Conservation (phyloP, 2,329 filamentous ascomycete genomes). For the Didymella pinodella region DNA sequence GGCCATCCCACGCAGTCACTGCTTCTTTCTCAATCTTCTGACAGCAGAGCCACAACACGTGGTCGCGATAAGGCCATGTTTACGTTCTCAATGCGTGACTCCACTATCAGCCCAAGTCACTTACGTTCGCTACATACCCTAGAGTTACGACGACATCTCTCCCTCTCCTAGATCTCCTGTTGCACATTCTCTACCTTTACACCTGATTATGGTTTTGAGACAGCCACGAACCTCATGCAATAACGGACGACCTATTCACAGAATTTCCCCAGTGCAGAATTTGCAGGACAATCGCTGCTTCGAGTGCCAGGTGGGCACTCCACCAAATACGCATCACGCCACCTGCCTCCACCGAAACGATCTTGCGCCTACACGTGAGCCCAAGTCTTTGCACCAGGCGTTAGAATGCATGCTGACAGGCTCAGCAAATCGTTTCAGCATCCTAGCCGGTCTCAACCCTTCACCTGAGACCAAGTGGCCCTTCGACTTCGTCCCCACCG, state of each 20-base stretch:
- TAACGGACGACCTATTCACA: conserved; percentile 18
- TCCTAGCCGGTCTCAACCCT: conserved; percentile 35
- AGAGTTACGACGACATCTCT: conserved; percentile 17
- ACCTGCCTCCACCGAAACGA: conserved; percentile 28
- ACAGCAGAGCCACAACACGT: conserved; percentile 12
- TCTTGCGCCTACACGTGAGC: conserved; percentile 36
- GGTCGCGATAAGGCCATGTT: conserved; percentile 11
- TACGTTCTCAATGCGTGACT: conserved; percentile 2
- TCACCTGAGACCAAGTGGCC: conserved; percentile 30
- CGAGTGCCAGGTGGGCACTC: conserved; percentile 21
- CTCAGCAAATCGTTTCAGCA: conserved; percentile 42
- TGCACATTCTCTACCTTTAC: conserved; percentile 18
- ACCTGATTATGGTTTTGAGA: conserved; percentile 28
- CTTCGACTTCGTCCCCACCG: conserved; percentile 30
- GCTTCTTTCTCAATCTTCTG: not conserved
- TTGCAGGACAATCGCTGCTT: conserved; percentile 23
- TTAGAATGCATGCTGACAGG: not conserved
- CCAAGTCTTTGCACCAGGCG: too few species aligned
- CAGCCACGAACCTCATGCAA: conserved; percentile 22
- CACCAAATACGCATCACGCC: conserved; percentile 13
- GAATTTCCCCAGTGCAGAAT: conserved; percentile 14
- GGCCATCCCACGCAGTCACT: not conserved
- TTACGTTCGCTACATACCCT: conserved; percentile 11
- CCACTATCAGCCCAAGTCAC: not conserved
- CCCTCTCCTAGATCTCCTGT: conserved; percentile 16